Base-by-base conservation (phyloP, 768 basidiomycete species). In the Podaxis sp. region DNA sequence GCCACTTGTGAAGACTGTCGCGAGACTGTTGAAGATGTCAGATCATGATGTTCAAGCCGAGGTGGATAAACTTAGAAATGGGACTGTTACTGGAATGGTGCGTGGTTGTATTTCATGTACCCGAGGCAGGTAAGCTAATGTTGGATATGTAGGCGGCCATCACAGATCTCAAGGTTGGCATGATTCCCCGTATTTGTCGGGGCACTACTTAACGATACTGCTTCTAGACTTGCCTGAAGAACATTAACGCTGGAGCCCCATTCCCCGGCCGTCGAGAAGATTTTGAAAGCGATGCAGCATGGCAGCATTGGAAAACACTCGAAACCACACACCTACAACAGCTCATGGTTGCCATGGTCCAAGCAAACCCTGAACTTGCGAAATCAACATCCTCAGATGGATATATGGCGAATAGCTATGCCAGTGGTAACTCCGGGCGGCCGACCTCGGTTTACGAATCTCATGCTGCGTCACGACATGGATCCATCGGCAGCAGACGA, bases 221-320 rank as follows among this genome's bases (percentile, higher is more conserved):
- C 7, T 69, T 27, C 15, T 64, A 95, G 91, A 91, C 90, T 38
- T 95, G 91, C 71, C 78, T 98, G 58, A 96, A 96, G 78, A 92
- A 94, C 66, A 90, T 98, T 70, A 92, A 90, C 58, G 88, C 90
- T 13, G 90, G 93, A 25, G 80, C 83, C 12, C 77, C 90, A 1
- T 96, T 96, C 70, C 94, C 95, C 1, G 93, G 91, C 19, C 84
- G 89, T 55, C 82, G 90, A 66, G 89, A 93, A 65, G 95, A 98
- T 72, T 98, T 98, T 70, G 84, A 87, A 37, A 88, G 74, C 58
- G 91, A 94, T 4, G 84, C 85, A 2, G 92, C 91, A 0, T 98
- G 91, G 86, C 82, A 86, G 36, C 82, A 90, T 37, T 98, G 94
- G 93, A 83, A 85, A 54, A 84, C 87, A 1, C 74, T 86, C 17